A percentile compares a stretch with the other conserved stretches of the same genome.
Evolutionary conservation across 2,329 filamentous ascomycete species (phyloP).

Genomic region (Aspergillus felis): DNA sequence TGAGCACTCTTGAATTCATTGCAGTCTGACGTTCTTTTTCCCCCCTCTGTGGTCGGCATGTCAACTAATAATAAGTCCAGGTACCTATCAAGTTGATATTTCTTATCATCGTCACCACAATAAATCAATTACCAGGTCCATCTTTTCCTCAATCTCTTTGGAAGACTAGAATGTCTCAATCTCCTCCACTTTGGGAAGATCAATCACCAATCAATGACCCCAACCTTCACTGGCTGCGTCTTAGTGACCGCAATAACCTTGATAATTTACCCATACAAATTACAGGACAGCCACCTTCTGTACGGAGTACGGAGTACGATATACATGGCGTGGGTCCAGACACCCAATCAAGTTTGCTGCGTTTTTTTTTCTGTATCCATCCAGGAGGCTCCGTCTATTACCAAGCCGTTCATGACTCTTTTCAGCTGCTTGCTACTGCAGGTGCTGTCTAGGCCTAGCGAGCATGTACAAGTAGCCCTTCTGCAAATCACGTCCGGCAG

Average conservation of each 20-base stretch:
- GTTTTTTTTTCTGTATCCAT: not conserved
- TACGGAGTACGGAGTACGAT: not conserved
- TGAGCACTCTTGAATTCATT: no score
- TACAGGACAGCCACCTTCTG: not conserved
- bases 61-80: no score
- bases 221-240: not conserved
- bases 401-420: not conserved
- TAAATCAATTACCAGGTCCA: not conserved
- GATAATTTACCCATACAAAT: not conserved
- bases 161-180: not conserved
- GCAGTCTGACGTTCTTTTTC: no score
- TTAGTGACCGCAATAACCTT: not conserved
- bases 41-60: no score
- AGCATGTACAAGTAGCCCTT: not conserved
- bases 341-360: not conserved
- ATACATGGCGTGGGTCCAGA: not conserved
- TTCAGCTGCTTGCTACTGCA: not conserved
- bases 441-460: not conserved
- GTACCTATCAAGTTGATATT: not conserved
- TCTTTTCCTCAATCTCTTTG: not conserved
- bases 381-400: not conserved
- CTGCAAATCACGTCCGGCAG: not conserved
- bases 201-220: not conserved
- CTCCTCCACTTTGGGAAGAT: not conserved
- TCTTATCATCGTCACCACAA: not conserved